These are phyloP conservation scores for Xerocomellus intermedius DNA, from an alignment of 768 basidiomycete species.

Conservation along the genomic window DNA sequence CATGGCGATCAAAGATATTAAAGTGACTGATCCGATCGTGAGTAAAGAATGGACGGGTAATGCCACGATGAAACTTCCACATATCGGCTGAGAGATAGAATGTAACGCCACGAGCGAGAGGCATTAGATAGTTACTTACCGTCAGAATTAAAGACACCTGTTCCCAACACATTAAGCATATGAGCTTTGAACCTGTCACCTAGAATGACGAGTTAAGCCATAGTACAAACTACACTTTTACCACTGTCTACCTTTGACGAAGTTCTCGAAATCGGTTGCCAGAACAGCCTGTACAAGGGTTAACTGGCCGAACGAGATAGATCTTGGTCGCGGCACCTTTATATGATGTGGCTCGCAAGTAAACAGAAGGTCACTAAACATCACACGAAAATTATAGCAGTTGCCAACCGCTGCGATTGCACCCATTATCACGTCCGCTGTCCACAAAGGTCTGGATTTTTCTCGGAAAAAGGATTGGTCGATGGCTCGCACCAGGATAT, in stretches of 20 bases:
- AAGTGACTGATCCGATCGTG: conserved; percentile 59
- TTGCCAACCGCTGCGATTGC: conserved; percentile 38
- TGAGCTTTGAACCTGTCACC: conserved; percentile 39
- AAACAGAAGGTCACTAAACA: conserved; percentile 47
- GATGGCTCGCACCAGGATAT: conserved; percentile 45
- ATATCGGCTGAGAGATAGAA: conserved; percentile 37
- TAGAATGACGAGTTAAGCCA: neutral
- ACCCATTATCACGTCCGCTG: conserved; percentile 45
- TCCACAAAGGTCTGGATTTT: neutral
- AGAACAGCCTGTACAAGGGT: conserved; percentile 38
- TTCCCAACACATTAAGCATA: conserved; percentile 52
- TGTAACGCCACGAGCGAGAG: conserved; percentile 1
- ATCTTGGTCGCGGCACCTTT: conserved; percentile 31
- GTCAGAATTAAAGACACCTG: conserved; percentile 69
- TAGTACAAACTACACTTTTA: neutral
- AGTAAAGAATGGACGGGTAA: conserved; percentile 65
- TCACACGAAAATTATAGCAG: conserved; percentile 43
- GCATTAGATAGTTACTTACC: conserved; percentile 34
- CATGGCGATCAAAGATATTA: conserved; percentile 57
- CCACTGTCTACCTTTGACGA: conserved; percentile 47
- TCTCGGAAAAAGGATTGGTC: neutral
- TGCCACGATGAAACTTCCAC: conserved; percentile 66
- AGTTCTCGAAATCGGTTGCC: conserved; percentile 57
- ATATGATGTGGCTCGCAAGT: conserved; percentile 55
- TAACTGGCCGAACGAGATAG: neutral